These are phyloP conservation scores for Corniculantispora saksenae DNA, from an alignment of 2,329 filamentous ascomycete genomes.

Conservation along the genomic window DNA sequence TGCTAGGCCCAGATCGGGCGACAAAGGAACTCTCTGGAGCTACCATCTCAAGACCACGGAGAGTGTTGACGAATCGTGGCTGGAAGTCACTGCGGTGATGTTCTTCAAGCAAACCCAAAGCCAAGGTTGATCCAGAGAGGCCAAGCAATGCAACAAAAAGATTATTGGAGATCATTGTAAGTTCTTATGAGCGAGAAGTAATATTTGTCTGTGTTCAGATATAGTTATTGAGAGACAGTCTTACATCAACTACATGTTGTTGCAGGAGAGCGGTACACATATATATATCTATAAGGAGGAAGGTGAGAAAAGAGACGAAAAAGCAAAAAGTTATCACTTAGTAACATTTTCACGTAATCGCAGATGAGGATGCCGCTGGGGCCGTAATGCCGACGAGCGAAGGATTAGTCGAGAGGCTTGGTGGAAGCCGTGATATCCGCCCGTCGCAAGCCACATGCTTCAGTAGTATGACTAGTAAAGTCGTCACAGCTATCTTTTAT, in stretches of 20 bases:
- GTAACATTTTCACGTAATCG: background rate
- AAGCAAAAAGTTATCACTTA: too few species aligned
- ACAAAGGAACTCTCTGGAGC: background rate
- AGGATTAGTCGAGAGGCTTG: background rate
- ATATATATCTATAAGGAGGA: too few species aligned
- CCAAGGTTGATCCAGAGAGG: background rate
- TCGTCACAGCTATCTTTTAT: too few species aligned
- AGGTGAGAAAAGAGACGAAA: too few species aligned
- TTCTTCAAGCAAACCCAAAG: background rate
- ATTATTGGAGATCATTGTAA: too few species aligned
- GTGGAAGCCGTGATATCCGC: background rate
- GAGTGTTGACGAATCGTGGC: background rate
- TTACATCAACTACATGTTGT: too few species aligned
- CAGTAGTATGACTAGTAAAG: too few species aligned
- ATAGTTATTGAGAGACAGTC: too few species aligned
- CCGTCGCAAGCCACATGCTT: background rate
- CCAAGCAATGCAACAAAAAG: background rate
- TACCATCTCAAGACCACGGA: background rate
- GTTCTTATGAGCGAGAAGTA: too few species aligned
- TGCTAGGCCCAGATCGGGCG: background rate
- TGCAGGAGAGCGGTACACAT: too few species aligned
- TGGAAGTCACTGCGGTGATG: background rate
- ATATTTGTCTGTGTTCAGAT: too few species aligned
- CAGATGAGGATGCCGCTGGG: background rate
- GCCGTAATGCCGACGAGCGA: background rate